A percentile compares a stretch with the other conserved stretches of the same genome.
These are phyloP conservation scores for Diplodia intermedia DNA, from an alignment of 2,329 filamentous ascomycete species.

Conservation along the genomic window DNA sequence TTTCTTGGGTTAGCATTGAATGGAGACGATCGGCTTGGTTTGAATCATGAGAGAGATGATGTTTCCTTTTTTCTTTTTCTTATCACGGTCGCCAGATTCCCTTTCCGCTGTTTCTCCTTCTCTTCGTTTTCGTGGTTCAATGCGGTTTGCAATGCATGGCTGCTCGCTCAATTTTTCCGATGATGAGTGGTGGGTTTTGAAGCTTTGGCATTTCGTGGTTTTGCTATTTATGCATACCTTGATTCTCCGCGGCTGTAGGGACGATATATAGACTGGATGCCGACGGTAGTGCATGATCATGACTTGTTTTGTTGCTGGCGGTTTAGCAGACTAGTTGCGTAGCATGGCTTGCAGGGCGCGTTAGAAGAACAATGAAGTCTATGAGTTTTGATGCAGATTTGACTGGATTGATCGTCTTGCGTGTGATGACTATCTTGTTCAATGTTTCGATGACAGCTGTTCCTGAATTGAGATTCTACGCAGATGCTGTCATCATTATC, in stretches of 20 bases:
- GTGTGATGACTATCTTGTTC: too few relatives aligned
- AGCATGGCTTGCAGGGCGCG: background rate
- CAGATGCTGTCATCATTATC: too few relatives aligned
- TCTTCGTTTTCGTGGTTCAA: background rate
- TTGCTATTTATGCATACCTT: background rate
- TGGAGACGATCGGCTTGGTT: background rate
- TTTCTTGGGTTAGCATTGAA: constrained; percentile 1
- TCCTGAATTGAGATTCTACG: too few relatives aligned
- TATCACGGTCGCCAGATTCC: background rate
- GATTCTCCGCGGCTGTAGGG: background rate
- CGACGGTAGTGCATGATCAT: background rate
- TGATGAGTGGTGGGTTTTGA: background rate
- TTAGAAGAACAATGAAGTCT: background rate
- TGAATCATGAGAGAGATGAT: background rate
- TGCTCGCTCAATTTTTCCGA: background rate
- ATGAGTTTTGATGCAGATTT: background rate
- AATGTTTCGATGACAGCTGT: too few relatives aligned
- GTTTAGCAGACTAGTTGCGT: background rate
- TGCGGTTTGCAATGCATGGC: background rate
- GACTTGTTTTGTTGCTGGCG: background rate
- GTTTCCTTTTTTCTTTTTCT: background rate
- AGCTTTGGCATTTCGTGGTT: background rate
- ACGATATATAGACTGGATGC: background rate
- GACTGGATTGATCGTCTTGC: background rate
- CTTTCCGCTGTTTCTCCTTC: background rate